Conservation (phyloP, 176 grass and related monocot genomes). For the Musa itinerans region DNA sequence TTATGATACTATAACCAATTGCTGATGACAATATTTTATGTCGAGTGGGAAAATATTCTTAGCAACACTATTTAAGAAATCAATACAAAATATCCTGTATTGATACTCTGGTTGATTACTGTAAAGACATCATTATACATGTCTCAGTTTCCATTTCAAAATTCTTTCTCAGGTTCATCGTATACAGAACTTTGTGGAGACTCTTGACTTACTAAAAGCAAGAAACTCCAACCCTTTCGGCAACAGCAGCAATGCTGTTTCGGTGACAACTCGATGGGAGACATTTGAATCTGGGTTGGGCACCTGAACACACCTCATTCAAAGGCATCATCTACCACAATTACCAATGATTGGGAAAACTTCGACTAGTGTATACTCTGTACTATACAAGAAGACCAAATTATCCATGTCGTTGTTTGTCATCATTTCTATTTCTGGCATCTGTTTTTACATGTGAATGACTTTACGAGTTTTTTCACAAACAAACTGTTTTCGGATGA, state of each 20-base stretch:
- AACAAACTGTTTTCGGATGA: background rate
- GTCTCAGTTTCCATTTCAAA: background rate
- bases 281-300: constrained; percentile 52
- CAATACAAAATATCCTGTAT: no score
- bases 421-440: background rate
- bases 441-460: background rate
- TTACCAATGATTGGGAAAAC: constrained; percentile 47
- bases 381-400: background rate
- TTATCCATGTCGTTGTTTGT: background rate
- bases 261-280: constrained; percentile 62
- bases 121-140: background rate
- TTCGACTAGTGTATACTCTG: constrained; percentile 27
- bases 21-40: no score
- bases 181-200: constrained; percentile 52
- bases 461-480: background rate
- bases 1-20: no score
- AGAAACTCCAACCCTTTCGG: constrained; percentile 52
- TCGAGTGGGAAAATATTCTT: no score
- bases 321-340: constrained; percentile 33
- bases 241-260: constrained; percentile 32
- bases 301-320: constrained; percentile 50
- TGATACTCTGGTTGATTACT: no score
- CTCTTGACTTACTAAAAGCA: constrained; percentile 53
- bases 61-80: no score
- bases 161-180: constrained; percentile 39